Percentiles rank a stretch among this genome's conserved stretches.
phyloP scores from a whole-genome alignment of 192 early-diverging fungal genomes.

The Neocallimastix lanati region DNA sequence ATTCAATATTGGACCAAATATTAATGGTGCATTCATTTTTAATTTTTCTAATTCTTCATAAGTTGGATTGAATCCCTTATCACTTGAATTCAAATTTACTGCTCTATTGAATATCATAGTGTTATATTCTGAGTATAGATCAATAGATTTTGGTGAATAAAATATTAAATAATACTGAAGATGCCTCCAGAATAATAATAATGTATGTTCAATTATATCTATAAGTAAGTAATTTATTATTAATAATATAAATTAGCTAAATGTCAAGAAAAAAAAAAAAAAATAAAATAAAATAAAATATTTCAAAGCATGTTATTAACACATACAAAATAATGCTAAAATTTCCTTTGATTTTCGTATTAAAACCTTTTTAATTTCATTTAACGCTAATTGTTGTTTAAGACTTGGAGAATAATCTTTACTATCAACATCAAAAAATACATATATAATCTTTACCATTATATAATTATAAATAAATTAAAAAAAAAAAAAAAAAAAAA shows the following conservation, averaged over 20 bases:
- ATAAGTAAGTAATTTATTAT: too few relatives aligned
- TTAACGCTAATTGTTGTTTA: constrained; percentile 18
- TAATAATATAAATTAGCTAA: too few relatives aligned
- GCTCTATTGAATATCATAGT: neutral
- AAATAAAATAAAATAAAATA: too few relatives aligned
- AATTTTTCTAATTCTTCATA: neutral
- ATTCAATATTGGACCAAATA: neutral
- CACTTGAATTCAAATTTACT: neutral
- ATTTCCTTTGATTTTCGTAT: constrained; percentile 14
- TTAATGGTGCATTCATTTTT: neutral
- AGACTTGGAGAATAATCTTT: neutral
- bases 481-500: too few relatives aligned
- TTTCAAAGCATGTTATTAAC: too few relatives aligned
- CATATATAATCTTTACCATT: neutral
- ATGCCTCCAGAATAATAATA: constrained; percentile 58
- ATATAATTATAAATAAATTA: neutral
- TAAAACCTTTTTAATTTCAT: constrained; percentile 18
- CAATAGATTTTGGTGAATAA: neutral
- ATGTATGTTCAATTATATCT: constrained; percentile 19
- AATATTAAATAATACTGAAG: constrained; percentile 26
- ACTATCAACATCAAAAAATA: neutral
- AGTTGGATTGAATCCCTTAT: neutral
- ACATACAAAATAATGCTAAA: constrained; percentile 14
- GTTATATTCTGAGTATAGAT: neutral
- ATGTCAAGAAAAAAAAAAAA: too few relatives aligned